A percentile compares a stretch with the other conserved stretches of the same genome.
Evolutionary conservation across 129 eudicot species (phyloP).

Genomic region (Pseudognaphalium luteoalbum): DNA sequence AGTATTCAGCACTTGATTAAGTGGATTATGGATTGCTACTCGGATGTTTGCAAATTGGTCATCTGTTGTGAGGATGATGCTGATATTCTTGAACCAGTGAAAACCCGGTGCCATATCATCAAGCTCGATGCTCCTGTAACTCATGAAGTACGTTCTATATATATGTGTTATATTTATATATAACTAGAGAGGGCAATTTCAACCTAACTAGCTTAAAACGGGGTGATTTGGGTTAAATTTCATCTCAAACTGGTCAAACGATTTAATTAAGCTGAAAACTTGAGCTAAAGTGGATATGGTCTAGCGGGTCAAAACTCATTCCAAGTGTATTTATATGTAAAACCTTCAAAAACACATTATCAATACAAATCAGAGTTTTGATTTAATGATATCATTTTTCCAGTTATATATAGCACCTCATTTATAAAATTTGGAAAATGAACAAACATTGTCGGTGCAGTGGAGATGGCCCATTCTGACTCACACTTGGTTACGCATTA

Average conservation of each 20-base stretch:
- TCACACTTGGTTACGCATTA: no score
- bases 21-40: slow-evolving; percentile 88
- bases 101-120: slow-evolving; percentile 62
- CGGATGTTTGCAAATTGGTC: slow-evolving; percentile 74
- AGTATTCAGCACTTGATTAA: slow-evolving; percentile 77
- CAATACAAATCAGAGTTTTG: background rate
- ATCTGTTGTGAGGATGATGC: slow-evolving; percentile 78
- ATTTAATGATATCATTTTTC: background rate
- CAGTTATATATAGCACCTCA: background rate
- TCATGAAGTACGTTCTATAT: slow-evolving; percentile 63
- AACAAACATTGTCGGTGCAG: background rate
- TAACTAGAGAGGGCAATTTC: background rate
- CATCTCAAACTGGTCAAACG: background rate
- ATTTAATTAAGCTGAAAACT: background rate
- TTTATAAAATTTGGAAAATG: background rate
- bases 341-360: background rate
- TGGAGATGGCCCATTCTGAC: background rate
- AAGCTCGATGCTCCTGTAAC: slow-evolving; percentile 62
- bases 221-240: background rate
- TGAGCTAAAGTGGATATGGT: background rate
- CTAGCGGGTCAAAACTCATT: background rate
- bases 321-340: background rate
- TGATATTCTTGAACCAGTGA: slow-evolving; percentile 58
- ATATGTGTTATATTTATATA: background rate
- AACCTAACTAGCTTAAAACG: background rate